A percentile compares a stretch with the other conserved stretches of the same genome.
Conservation (phyloP, 208 protist genomes). For the Herpetomonas tarakana region DNA sequence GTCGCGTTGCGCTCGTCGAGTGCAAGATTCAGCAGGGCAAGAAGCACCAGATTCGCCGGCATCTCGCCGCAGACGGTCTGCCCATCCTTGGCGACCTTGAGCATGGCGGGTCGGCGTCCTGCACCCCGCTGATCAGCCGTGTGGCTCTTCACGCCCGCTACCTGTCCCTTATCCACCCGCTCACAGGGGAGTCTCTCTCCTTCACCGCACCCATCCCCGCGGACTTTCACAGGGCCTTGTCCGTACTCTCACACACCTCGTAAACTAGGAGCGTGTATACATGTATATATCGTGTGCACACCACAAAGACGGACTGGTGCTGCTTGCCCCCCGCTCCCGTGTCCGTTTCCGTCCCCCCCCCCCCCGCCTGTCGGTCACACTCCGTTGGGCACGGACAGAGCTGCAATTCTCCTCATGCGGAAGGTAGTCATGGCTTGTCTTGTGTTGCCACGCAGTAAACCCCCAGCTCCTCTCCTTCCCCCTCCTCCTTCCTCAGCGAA, state of each 20-base stretch:
- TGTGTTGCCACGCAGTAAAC: no score
- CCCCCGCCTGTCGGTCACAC: no score
- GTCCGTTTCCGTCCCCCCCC: background rate
- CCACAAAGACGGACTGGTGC: background rate
- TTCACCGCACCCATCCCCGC: conserved; percentile 42
- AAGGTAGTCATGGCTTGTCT: no score
- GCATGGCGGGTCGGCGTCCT: conserved; percentile 74
- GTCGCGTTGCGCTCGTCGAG: conserved; percentile 63
- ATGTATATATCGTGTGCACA: no score
- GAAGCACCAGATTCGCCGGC: conserved; percentile 85
- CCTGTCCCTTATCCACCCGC: conserved; percentile 67
- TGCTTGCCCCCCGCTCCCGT: background rate
- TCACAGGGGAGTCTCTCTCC: conserved; percentile 29
- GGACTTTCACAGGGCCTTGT: conserved; percentile 46
- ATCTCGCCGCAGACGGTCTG: conserved; percentile 64
- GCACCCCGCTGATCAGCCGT: conserved; percentile 45
- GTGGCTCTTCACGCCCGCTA: conserved; percentile 67
- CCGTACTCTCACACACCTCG: background rate
- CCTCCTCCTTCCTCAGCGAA: conserved; percentile 2
- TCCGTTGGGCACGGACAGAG: no score
- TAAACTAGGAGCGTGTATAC: no score
- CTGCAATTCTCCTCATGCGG: no score
- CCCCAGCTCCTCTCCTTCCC: conserved; percentile 6
- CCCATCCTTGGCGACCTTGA: conserved; percentile 77
- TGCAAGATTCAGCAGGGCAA: conserved; percentile 82